Conservation (phyloP, 768 basidiomycete species). For the Boletellus ananiceps region DNA sequence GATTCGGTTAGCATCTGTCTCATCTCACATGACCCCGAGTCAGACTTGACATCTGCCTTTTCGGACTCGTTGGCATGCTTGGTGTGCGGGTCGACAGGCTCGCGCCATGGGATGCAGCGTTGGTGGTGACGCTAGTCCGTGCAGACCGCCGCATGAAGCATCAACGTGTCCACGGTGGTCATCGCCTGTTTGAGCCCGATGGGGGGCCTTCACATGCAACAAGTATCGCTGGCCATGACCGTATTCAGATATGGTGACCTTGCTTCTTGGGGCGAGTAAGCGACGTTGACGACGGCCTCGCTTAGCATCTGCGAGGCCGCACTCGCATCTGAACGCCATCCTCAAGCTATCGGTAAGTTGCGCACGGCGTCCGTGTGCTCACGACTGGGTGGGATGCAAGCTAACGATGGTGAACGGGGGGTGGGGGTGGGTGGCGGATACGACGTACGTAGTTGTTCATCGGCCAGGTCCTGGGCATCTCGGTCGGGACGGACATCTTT, state of each 20-base stretch:
- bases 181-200: conserved; percentile 61
- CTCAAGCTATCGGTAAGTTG: conserved; percentile 58
- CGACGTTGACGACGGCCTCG: conserved; percentile 1
- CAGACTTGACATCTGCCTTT: conserved; percentile 63
- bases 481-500: conserved; percentile 70
- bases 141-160: conserved; percentile 65
- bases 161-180: conserved; percentile 65
- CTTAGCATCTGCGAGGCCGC: conserved; percentile 31
- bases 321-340: conserved; percentile 68
- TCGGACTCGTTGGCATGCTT: conserved; percentile 68
- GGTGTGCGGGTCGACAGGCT: conserved; percentile 70
- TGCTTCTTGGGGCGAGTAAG: not conserved
- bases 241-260: conserved; percentile 45
- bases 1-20: not conserved
- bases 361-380: no score
- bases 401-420: no score
- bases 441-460: conserved; percentile 46
- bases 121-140: conserved; percentile 59
- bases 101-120: conserved; percentile 72
- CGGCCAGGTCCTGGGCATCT: conserved; percentile 80
- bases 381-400: no score
- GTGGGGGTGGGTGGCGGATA: no score
- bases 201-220: conserved; percentile 69
- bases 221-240: conserved; percentile 61
- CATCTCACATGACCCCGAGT: not conserved